phyloP scores from a whole-genome alignment of 805 yeast genomes.

The Kregervanrija fluxuum region DNA sequence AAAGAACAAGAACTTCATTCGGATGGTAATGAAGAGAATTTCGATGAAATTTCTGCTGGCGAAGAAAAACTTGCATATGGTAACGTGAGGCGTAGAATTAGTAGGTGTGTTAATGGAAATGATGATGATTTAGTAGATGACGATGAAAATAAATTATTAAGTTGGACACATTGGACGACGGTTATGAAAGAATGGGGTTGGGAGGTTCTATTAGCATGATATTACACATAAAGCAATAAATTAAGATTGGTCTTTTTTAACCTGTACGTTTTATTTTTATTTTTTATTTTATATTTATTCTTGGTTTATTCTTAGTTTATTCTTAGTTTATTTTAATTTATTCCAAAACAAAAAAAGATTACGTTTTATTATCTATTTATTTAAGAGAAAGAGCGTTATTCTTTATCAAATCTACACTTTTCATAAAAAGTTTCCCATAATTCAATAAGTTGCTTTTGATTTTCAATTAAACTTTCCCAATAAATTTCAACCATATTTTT shows the following conservation, averaged over 20 bases:
- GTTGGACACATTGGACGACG: conserved; percentile 58
- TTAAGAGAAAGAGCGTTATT: neutral
- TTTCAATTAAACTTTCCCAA: conserved; percentile 83
- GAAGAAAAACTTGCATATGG: conserved; percentile 17
- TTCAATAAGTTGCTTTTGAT: conserved; percentile 87
- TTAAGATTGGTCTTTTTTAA: too few relatives aligned
- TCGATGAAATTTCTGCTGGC: conserved; percentile 7
- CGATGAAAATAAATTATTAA: conserved; percentile 33
- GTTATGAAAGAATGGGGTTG: conserved; percentile 74
- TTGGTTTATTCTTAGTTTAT: neutral
- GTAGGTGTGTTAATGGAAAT: conserved; percentile 34
- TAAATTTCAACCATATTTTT: conserved; percentile 85
- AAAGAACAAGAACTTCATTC: conserved; percentile 10
- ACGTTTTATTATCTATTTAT: too few relatives aligned
- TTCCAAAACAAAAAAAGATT: neutral
- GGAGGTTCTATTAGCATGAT: conserved; percentile 56
- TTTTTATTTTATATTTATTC: neutral
- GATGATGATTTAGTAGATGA: conserved; percentile 29
- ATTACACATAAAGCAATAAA: neutral
- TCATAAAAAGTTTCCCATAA: conserved; percentile 87
- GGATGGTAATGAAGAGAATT: conserved; percentile 3
- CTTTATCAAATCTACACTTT: conserved; percentile 26
- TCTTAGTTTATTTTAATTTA: neutral
- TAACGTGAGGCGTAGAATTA: conserved; percentile 19
- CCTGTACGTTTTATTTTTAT: too few relatives aligned